These are phyloP conservation scores for Hygrophila difformis DNA, from an alignment of 257 asterid genomes.

Conservation along the genomic window DNA sequence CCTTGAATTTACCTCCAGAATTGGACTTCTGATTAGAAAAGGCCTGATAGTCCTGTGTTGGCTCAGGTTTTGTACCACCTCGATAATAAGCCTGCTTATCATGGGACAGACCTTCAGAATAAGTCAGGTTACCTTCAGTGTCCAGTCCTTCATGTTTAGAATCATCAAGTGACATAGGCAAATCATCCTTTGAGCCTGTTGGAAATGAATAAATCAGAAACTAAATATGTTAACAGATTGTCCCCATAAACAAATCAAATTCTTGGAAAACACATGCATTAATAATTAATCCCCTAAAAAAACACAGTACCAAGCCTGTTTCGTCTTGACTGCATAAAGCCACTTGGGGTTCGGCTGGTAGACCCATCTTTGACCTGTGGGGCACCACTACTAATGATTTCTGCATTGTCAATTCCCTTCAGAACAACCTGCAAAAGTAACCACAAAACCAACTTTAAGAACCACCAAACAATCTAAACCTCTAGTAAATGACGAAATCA, in stretches of 20 bases:
- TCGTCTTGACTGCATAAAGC: conserved; percentile 54
- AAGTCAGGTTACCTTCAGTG: conserved; percentile 29
- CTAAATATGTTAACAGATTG: background rate
- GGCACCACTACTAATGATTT: conserved; percentile 72
- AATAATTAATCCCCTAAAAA: conserved; percentile 2
- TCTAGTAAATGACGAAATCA: background rate
- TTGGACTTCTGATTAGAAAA: conserved; percentile 31
- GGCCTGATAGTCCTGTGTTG: conserved; percentile 27
- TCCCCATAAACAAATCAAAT: conserved; percentile 1
- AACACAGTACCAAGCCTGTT: conserved; percentile 45
- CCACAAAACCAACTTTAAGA: conserved; percentile 12
- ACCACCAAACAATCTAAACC: conserved; percentile 1
- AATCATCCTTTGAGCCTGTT: conserved; percentile 68
- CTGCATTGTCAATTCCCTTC: conserved; percentile 88
- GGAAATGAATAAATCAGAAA: conserved; percentile 8
- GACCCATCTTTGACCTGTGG: conserved; percentile 74
- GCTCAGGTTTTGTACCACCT: conserved; percentile 33
- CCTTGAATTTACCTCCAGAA: conserved; percentile 38
- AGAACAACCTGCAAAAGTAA: conserved; percentile 47
- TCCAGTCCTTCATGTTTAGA: conserved; percentile 39
- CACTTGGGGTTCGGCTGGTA: conserved; percentile 50
- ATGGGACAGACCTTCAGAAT: conserved; percentile 23
- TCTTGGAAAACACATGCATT: background rate
- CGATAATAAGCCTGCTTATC: conserved; percentile 26
- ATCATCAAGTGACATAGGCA: conserved; percentile 37